Evolutionary conservation across 805 yeast genomes (phyloP), one percentile per base, ranked within the genome.

Genomic region (Kockiozyma suomiensis): DNA sequence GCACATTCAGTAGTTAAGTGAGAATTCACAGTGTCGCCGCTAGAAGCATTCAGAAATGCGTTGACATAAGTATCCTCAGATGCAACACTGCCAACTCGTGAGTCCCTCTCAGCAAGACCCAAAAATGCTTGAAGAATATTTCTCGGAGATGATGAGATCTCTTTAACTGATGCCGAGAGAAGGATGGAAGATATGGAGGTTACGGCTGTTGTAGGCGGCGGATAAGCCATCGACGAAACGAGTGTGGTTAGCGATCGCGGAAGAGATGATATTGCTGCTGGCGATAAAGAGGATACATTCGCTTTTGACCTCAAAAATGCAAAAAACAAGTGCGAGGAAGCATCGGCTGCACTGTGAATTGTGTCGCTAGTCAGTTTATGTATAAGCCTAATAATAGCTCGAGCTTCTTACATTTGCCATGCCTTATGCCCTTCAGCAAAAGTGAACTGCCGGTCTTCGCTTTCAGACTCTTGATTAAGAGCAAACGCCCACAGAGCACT

Each of bases 401-500:
- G 38, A 5, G 4, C 15, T 40, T 32, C 58, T n/a, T 48, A 58
- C 60, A 19, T 17, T 10, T 25, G 15, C 63, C 63, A 61, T 3
- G 46, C n/a, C 28, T 51, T 45, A 28, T 59, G 56, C n/a, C 45
- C 43, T 23, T 56, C 64, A 13, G 60, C 32, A 25, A 59, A 59
- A 1, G 61, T 48, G 13, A 46, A 47, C n/a, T 5, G 7, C 7
- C 35, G n/a, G 2, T 37, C 26, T 15, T 33, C 47, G 17, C n/a
- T 72, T 0, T 81, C 79, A 58, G 67, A 42, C 74, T 72, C 61
- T 66, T 72, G 53, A 66, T 66, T 48, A 65, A 69, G 47, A 51
- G 84, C 81, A 69, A 91, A 91, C 0, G 96, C 97, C 97, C 97
- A 91, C 25, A 89, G 75, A 6, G 93, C 92, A 41, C 93, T 86